Base-by-base conservation (phyloP, 345 rosid species). In the Trapa bicornis region DNA sequence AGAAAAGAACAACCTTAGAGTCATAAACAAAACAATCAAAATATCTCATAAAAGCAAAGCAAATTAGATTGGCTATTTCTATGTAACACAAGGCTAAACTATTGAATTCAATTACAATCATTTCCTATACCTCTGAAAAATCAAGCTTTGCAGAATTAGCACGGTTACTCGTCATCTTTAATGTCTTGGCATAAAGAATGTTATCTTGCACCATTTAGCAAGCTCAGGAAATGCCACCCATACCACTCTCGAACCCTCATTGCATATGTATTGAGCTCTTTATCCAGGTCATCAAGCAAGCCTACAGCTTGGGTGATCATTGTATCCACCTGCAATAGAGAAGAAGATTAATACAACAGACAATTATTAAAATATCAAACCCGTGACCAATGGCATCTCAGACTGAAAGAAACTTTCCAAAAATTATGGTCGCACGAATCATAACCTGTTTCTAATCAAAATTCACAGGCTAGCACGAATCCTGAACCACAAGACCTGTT, bases 181-280 rank as follows among this genome's bases (percentile, higher is more conserved):
- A 96, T 8, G 84, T 53, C 80, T 89, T 91, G 35, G 96, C 97
- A 71, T 94, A 91, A 0, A 67, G 78, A 56, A 94, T 91, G 78
- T 89, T 91, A 72, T 94, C 97, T 39, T 76, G 82, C 22, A 94
- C 73, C 70, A 94, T 89, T 85, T 91, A 3, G 93, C 91, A 66
- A 94, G 97, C 86, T 94, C 99, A 96, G 99, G 74, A 94, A 91
- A 84, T 94, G 99, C 97, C 96, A 94, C 42, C 96, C 97, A 17
- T 91, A 91, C 97, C 96, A 87, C 64, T 94, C 96, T 13, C 88
- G 82, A 47, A 87, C 91, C 71, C 96, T 89, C 97, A 89, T 94
- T 0, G 96, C 96, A 65, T 91, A 91, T 1, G 90, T 87, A 74
- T 91, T 91, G 5, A 91, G 95, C 80, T 91, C 97, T 75, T 91